These are phyloP conservation scores for Aspergillus bombycis DNA, from an alignment of 2,329 filamentous ascomycete species.

Conservation along the genomic window DNA sequence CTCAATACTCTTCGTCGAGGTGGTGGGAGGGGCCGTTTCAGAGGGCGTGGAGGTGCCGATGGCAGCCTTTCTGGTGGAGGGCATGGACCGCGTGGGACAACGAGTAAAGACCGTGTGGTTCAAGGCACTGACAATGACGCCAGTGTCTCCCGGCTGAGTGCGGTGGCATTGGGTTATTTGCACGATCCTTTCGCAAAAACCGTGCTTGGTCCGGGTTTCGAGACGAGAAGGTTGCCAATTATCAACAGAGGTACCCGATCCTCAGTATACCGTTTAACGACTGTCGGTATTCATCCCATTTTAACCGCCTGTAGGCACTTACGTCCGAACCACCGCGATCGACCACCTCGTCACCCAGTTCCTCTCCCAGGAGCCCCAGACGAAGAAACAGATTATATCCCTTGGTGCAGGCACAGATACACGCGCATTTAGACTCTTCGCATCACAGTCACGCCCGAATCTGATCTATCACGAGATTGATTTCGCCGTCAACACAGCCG, in stretches of 20 bases:
- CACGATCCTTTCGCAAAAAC: constrained; percentile 75
- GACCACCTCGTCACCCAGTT: constrained; percentile 77
- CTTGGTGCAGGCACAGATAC: constrained; percentile 95
- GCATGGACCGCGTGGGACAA: constrained; percentile 25
- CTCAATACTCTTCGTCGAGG: constrained; percentile 63
- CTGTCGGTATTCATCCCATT: not conserved
- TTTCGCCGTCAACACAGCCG: constrained; percentile 72
- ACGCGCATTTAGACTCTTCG: constrained; percentile 75
- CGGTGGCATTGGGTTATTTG: constrained; percentile 82
- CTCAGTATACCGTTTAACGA: not conserved
- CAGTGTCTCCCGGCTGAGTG: constrained; percentile 83
- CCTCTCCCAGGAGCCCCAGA: constrained; percentile 49
- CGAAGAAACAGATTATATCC: constrained; percentile 75
- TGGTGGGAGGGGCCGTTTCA: constrained; percentile 52
- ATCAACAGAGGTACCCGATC: constrained; percentile 79
- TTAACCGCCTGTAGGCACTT: constrained; percentile 68
- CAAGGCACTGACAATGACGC: constrained; percentile 93
- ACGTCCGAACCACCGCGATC: constrained; percentile 81
- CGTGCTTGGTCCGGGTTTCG: constrained; percentile 60
- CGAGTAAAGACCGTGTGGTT: constrained; percentile 70
- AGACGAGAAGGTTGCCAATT: constrained; percentile 75
- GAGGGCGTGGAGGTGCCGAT: constrained; percentile 44
- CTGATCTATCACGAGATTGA: constrained; percentile 91
- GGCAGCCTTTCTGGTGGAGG: constrained; percentile 21
- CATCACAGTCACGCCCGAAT: constrained; percentile 46